A percentile compares a stretch with the other conserved stretches of the same genome.
Evolutionary conservation across 2,329 filamentous ascomycete genomes (phyloP).

Genomic region (Fusarium coffeatum): DNA sequence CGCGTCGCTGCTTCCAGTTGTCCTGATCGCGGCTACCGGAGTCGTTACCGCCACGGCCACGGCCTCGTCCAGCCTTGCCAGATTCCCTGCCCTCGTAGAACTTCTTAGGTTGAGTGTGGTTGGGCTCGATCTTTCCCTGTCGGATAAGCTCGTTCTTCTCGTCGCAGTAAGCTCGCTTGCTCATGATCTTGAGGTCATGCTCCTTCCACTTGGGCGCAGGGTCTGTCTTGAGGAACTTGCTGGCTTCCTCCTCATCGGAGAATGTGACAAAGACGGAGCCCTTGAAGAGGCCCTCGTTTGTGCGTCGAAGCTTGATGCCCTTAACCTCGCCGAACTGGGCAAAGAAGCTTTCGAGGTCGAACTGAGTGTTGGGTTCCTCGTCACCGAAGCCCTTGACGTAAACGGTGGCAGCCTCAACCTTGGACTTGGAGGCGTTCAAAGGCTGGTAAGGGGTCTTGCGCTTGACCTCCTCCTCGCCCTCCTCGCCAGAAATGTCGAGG

Average conservation of each 20-base stretch:
- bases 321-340: conserved; percentile 81
- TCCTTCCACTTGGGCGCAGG: conserved; percentile 87
- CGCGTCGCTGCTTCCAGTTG: conserved; percentile 74
- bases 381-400: conserved; percentile 96
- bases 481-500: conserved; percentile 78
- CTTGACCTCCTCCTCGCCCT: conserved; percentile 76
- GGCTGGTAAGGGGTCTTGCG: conserved; percentile 79
- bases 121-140: conserved; percentile 75
- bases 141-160: conserved; percentile 79
- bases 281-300: conserved; percentile 82
- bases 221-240: conserved; percentile 83
- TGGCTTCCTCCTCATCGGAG: conserved; percentile 77
- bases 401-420: conserved; percentile 78
- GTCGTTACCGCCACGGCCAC: conserved; percentile 51
- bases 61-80: conserved; percentile 55
- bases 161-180: conserved; percentile 88
- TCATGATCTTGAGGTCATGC: conserved; percentile 82
- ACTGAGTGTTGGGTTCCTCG: conserved; percentile 85
- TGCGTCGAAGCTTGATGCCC: conserved; percentile 87
- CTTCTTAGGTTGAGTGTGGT: conserved; percentile 54
- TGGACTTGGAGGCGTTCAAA: conserved; percentile 68
- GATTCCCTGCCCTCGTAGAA: conserved; percentile 63
- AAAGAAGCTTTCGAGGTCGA: conserved; percentile 95
- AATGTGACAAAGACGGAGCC: conserved; percentile 98
- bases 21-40: conserved; percentile 60